Conservation (phyloP, 768 basidiomycete genomes). For the Suillus weaverae region DNA sequence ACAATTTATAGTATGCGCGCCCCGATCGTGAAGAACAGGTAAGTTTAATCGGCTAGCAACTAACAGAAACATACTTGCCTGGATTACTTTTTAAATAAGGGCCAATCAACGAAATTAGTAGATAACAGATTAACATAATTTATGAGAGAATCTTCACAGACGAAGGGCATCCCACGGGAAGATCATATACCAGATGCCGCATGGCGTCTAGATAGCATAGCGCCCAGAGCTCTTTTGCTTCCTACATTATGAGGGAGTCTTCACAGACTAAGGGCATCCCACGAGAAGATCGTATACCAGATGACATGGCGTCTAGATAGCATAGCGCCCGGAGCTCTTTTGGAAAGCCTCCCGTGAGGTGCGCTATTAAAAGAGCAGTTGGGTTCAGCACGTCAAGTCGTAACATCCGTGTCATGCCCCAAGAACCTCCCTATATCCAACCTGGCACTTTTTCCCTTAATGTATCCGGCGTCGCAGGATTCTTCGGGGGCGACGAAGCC, state of each 20-base stretch:
- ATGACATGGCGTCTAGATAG: background rate
- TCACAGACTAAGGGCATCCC: background rate
- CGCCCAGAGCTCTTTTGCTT: background rate
- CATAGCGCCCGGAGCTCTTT: background rate
- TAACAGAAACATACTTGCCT: background rate
- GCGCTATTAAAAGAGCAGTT: background rate
- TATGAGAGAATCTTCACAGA: background rate
- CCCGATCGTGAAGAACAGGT: background rate
- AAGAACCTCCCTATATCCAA: constrained; percentile 18
- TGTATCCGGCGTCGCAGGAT: constrained; percentile 32
- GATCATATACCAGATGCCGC: background rate
- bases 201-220: background rate
- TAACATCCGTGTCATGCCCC: background rate
- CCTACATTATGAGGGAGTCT: too few species aligned
- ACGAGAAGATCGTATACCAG: too few species aligned
- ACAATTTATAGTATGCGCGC: too few species aligned
- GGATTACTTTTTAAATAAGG: background rate
- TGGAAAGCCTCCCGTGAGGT: background rate
- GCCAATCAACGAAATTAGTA: background rate
- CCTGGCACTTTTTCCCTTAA: constrained; percentile 23
- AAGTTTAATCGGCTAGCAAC: background rate
- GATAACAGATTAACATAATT: background rate
- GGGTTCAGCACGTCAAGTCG: background rate
- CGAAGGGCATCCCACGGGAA: background rate
- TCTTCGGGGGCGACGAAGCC: constrained; percentile 35